These are phyloP conservation scores for Canavalia ensiformis DNA, from an alignment of 306 rosid genomes.

Conservation along the genomic window DNA sequence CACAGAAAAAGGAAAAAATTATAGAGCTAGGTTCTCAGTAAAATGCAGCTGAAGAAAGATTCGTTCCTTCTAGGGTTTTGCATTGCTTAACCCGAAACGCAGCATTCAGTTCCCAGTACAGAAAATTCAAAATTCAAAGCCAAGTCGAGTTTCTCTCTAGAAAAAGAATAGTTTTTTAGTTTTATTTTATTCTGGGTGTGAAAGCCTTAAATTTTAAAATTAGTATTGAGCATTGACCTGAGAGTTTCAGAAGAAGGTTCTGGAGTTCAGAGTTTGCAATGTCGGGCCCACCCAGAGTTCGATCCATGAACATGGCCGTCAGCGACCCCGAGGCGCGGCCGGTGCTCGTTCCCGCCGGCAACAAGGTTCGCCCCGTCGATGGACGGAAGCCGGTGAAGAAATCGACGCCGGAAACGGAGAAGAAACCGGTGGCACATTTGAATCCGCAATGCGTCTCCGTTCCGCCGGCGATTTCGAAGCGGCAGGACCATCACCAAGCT, in stretches of 20 bases:
- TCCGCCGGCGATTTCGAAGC: slow-evolving; percentile 51
- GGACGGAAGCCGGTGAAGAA: slow-evolving; percentile 63
- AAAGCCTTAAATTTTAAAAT: slow-evolving; percentile 47
- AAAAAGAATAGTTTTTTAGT: neutral
- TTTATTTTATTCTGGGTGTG: neutral
- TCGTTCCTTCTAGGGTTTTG: slow-evolving; percentile 55
- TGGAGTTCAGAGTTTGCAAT: slow-evolving; percentile 52
- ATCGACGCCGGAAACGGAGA: slow-evolving; percentile 57
- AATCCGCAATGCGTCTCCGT: slow-evolving; percentile 52
- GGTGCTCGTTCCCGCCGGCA: slow-evolving; percentile 75
- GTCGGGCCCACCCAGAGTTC: slow-evolving; percentile 91
- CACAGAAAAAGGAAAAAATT: neutral
- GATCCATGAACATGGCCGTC: slow-evolving; percentile 69
- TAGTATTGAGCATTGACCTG: slow-evolving; percentile 47
- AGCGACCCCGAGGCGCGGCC: slow-evolving; percentile 64
- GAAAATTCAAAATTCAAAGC: slow-evolving; percentile 26
- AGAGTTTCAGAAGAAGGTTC: slow-evolving; percentile 34
- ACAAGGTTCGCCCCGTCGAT: slow-evolving; percentile 60
- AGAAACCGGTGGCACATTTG: slow-evolving; percentile 50
- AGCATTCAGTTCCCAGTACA: slow-evolving; percentile 33
- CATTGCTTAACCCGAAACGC: slow-evolving; percentile 13
- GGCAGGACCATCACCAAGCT: slow-evolving; percentile 57
- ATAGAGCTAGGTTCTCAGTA: slow-evolving; percentile 30
- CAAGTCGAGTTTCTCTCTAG: neutral
- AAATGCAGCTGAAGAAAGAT: slow-evolving; percentile 43